Evolutionary conservation across 768 basidiomycete species (phyloP).

Genomic region (Pisolithus orientalis): DNA sequence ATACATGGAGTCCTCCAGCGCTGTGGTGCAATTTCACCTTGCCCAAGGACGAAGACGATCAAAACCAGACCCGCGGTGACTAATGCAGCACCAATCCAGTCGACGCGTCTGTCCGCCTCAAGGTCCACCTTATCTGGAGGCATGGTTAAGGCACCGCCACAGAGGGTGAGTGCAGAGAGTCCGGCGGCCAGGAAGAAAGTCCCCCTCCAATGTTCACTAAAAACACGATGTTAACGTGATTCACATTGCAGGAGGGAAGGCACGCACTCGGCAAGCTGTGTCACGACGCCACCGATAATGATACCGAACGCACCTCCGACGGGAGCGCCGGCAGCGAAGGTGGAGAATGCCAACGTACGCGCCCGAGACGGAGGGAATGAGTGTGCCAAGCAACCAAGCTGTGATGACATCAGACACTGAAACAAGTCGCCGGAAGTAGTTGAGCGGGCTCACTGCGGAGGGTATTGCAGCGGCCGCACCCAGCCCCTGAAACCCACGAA

Average conservation of each 20-base stretch:
- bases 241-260: neutral
- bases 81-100: slow-evolving; percentile 72
- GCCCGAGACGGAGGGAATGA: slow-evolving; percentile 63
- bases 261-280: slow-evolving; percentile 40
- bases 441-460: slow-evolving; percentile 45
- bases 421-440: slow-evolving; percentile 1
- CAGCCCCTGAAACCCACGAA: slow-evolving; percentile 77
- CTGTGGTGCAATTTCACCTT: slow-evolving; percentile 51
- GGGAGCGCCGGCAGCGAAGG: slow-evolving; percentile 81
- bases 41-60: slow-evolving; percentile 67
- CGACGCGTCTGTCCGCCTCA: slow-evolving; percentile 58
- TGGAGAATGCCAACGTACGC: slow-evolving; percentile 73
- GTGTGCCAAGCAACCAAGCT: slow-evolving; percentile 80
- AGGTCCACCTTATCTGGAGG: neutral
- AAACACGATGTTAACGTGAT: neutral
- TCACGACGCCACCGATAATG: slow-evolving; percentile 65
- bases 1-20: slow-evolving; percentile 58
- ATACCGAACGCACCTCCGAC: slow-evolving; percentile 70
- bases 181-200: slow-evolving; percentile 56
- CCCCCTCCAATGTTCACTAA: slow-evolving; percentile 57
- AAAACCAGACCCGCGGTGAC: slow-evolving; percentile 62
- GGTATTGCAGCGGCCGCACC: slow-evolving; percentile 75
- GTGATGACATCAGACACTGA: neutral
- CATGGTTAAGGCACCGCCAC: slow-evolving; percentile 54
- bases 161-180: slow-evolving; percentile 43